Percentiles rank a stretch among this genome's conserved stretches.
Conservation (phyloP, 257 asterid genomes). For the Solanum sitiens region DNA sequence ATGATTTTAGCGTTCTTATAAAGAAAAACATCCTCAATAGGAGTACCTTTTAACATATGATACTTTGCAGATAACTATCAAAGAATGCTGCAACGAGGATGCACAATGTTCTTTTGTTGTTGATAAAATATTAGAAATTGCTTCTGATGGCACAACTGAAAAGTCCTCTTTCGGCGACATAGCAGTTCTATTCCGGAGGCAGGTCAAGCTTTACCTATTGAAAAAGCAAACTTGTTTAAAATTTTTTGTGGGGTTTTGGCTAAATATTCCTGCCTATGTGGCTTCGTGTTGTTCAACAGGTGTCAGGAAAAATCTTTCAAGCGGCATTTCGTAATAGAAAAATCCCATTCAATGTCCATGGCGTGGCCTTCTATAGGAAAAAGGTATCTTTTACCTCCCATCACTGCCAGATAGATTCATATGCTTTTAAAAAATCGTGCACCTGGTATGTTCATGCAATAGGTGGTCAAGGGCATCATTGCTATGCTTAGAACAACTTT, state of each 20-base stretch:
- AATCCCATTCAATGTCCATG: slow-evolving; percentile 86
- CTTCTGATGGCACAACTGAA: slow-evolving; percentile 53
- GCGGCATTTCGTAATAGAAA: slow-evolving; percentile 75
- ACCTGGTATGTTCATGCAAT: slow-evolving; percentile 11
- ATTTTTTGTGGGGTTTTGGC: neutral
- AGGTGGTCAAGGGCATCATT: slow-evolving; percentile 82
- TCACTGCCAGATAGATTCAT: neutral
- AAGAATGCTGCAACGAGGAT: slow-evolving; percentile 87
- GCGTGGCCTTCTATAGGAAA: slow-evolving; percentile 98
- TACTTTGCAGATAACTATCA: slow-evolving; percentile 55
- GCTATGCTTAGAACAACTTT: slow-evolving; percentile 76
- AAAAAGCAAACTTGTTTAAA: slow-evolving; percentile 3
- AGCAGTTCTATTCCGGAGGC: slow-evolving; percentile 95
- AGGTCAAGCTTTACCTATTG: slow-evolving; percentile 42
- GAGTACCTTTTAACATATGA: neutral
- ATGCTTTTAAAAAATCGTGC: slow-evolving; percentile 13
- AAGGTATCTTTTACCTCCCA: slow-evolving; percentile 35
- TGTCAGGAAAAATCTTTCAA: slow-evolving; percentile 86
- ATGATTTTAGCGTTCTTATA: neutral
- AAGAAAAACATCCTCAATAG: neutral
- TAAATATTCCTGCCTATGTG: neutral
- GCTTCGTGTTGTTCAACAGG: slow-evolving; percentile 38
- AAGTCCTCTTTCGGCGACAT: slow-evolving; percentile 53
- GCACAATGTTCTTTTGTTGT: slow-evolving; percentile 90
- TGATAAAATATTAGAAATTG: slow-evolving; percentile 77